Conservation (phyloP, 345 rosid species). For the Capsella bursapastoris region DNA sequence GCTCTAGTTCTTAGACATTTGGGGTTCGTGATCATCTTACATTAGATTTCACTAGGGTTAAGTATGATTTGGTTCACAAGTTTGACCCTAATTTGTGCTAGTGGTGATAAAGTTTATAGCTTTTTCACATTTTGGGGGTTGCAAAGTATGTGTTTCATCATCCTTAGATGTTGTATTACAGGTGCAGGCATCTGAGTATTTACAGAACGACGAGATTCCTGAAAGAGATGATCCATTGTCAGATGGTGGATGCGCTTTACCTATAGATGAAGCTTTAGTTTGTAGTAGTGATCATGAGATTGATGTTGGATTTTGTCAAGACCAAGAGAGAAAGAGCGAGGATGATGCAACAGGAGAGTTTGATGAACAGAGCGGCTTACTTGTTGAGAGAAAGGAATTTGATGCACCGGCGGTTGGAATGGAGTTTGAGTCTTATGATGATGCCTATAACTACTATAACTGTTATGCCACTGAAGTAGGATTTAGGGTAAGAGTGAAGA, state of each 20-base stretch:
- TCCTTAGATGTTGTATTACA: slow-evolving; percentile 19
- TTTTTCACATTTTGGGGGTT: background rate
- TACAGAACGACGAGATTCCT: slow-evolving; percentile 49
- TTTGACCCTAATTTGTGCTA: background rate
- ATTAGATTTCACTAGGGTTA: slow-evolving; percentile 17
- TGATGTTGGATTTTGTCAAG: slow-evolving; percentile 42
- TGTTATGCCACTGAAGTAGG: slow-evolving; percentile 79
- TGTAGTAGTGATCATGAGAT: slow-evolving; percentile 48
- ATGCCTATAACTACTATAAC: slow-evolving; percentile 78
- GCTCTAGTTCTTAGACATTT: slow-evolving; percentile 9
- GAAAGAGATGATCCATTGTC: slow-evolving; percentile 44
- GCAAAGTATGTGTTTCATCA: background rate
- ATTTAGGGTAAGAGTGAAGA: slow-evolving; percentile 77
- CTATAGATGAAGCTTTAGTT: slow-evolving; percentile 46
- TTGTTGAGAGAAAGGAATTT: slow-evolving; percentile 57
- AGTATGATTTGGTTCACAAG: background rate
- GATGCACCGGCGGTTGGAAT: slow-evolving; percentile 77
- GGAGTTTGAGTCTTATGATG: slow-evolving; percentile 85
- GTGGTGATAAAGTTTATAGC: slow-evolving; percentile 19
- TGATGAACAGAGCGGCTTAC: slow-evolving; percentile 45
- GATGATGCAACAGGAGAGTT: slow-evolving; percentile 35
- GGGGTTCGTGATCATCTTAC: background rate
- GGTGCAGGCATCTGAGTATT: slow-evolving; percentile 37
- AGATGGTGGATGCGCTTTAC: slow-evolving; percentile 37
- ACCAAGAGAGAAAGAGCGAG: slow-evolving; percentile 36